Percentiles rank a stretch among this genome's conserved stretches.
Conservation (phyloP, 768 basidiomycete genomes). For the Suillus discolor region DNA sequence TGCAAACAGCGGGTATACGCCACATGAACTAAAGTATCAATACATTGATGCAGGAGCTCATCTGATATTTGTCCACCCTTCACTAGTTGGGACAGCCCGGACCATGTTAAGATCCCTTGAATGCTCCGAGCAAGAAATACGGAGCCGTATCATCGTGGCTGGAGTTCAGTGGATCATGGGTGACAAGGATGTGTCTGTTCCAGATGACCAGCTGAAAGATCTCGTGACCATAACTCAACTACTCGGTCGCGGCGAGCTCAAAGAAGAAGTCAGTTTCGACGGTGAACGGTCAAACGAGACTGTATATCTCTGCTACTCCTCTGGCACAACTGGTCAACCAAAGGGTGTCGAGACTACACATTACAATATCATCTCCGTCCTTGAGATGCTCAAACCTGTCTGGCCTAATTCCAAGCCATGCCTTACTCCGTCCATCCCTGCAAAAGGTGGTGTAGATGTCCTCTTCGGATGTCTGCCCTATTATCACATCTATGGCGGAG, state of each 20-base stretch:
- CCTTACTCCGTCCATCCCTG: constrained; percentile 16
- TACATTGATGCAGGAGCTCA: constrained; percentile 67
- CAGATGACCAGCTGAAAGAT: constrained; percentile 35
- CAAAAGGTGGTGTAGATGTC: constrained; percentile 37
- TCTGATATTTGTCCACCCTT: constrained; percentile 66
- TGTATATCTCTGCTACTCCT: constrained; percentile 61
- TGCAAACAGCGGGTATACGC: constrained; percentile 72
- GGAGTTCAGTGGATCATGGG: constrained; percentile 47
- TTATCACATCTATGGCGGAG: constrained; percentile 56
- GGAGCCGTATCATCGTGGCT: constrained; percentile 58
- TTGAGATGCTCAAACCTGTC: constrained; percentile 48
- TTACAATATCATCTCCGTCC: constrained; percentile 63
- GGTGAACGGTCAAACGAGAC: constrained; percentile 59
- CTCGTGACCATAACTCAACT: constrained; percentile 39
- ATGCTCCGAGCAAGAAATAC: constrained; percentile 47
- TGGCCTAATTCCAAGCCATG: constrained; percentile 44
- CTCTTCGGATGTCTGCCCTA: constrained; percentile 69
- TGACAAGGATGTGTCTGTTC: constrained; percentile 12
- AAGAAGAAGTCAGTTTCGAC: constrained; percentile 56
- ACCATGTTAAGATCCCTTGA: constrained; percentile 58
- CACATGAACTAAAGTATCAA: constrained; percentile 71
- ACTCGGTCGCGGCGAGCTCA: constrained; percentile 49
- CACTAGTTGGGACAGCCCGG: constrained; percentile 53
- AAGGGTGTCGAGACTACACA: constrained; percentile 76
- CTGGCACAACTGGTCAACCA: constrained; percentile 77